Evolutionary conservation across 108 stramenopile genomes (phyloP).

Genomic region (Cyclotella baltica): DNA sequence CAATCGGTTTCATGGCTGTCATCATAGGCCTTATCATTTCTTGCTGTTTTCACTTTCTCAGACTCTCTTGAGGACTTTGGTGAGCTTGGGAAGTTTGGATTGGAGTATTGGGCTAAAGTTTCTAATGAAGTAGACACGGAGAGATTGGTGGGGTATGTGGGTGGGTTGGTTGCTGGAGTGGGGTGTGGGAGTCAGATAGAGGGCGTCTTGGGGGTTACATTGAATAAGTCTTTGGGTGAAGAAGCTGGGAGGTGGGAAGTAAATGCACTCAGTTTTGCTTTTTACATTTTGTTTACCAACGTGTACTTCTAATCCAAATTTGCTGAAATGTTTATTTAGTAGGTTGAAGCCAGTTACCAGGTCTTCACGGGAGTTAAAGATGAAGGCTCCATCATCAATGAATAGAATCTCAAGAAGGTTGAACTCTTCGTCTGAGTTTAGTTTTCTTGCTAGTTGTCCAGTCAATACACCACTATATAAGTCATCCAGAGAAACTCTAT

Average conservation of each 20-base stretch:
- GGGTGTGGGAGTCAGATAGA: not conserved
- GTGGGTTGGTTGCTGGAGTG: not conserved
- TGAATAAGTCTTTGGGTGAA: not conserved
- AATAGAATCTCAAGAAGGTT: not conserved
- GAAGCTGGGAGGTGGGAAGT: conserved; percentile 14
- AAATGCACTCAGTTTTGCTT: conserved; percentile 26
- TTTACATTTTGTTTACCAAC: conserved; percentile 8
- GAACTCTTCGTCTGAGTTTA: not conserved
- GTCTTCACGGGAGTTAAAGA: not conserved
- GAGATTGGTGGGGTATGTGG: not conserved
- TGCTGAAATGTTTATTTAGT: conserved; percentile 21
- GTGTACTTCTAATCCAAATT: conserved; percentile 22
- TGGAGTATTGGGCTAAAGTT: not conserved
- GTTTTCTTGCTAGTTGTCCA: too few relatives aligned
- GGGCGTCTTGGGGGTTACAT: not conserved
- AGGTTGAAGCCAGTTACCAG: not conserved
- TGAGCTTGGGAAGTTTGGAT: not conserved
- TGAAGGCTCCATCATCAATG: not conserved
- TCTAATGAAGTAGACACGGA: not conserved
- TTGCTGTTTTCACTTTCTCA: not conserved
- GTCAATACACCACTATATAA: too few relatives aligned
- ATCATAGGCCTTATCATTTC: not conserved
- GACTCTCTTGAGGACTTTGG: not conserved
- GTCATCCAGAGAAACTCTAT: not conserved
- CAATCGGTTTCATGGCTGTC: not conserved